Base-by-base conservation (phyloP, 1,139 yeast species). In the Zygosaccharomyces pseudobailii region DNA sequence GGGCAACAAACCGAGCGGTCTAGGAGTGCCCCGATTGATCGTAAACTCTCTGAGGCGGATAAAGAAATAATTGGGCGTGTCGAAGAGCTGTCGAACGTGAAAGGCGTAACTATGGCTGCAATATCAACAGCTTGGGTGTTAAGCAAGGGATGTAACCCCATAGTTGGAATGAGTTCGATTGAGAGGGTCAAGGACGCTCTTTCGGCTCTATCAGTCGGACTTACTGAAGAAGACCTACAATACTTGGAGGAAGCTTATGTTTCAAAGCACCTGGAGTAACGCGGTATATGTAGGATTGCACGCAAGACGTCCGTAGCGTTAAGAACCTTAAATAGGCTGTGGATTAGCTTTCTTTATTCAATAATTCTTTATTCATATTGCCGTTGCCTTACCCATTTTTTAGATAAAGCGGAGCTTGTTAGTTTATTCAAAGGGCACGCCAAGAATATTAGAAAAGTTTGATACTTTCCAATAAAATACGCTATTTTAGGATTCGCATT, bases 71-170 rank as follows among this genome's bases (percentile, higher is more conserved):
- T 80, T 43, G 56, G 61, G 10, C 65, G 85, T 22, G 80, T 82
- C 17, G 82, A 80, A 58, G 71, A 73, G 52, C 34, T 82, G 3
- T 72, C 85, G 9, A 66, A 68, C 52, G 73, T 73, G 53, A 62
- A 67, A 40, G 65, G 63, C 17, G 71, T 69, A 20, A 60, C 75
- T 5, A 80, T 80, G 84, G 79, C 83, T 1, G 67, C 68, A 17
- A 62, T 81, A n/a, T 71, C 84, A 3, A 70, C 75, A 9, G 79
- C 82, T 3, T 82, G 84, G 83, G 70, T 71, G 3, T 51, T 79
- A 6, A 51, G 68, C 37, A 80, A 80, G 58, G 84, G 83, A 5
- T 58, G 68, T 7, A 48, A 58, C 32, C 83, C 84, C 3, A 77
- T 81, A 52, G 75, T 82, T 9, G 87, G 87, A 0, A 59, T 82